Evolutionary conservation across 768 basidiomycete genomes (phyloP).

Genomic region (Pisolithus albus): DNA sequence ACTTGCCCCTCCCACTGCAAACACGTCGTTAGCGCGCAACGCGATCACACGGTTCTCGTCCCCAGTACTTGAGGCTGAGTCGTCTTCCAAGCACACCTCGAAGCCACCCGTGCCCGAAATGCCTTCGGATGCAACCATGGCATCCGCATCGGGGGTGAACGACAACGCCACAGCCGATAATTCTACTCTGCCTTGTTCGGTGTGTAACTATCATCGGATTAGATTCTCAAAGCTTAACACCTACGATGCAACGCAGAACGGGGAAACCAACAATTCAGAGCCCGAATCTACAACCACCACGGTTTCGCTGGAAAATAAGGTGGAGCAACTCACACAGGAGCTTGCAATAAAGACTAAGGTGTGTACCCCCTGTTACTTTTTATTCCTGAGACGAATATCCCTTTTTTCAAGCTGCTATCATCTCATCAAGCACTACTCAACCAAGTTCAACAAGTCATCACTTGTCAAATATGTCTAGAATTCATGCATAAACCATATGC

Average conservation of each 20-base stretch:
- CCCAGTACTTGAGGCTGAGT: constrained; percentile 9
- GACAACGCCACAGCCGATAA: not conserved
- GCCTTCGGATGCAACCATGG: not conserved
- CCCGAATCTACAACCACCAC: not conserved
- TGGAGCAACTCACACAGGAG: constrained; percentile 40
- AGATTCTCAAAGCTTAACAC: too few species aligned
- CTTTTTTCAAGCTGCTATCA: constrained; percentile 35
- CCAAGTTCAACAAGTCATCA: constrained; percentile 55
- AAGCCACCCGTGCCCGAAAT: not conserved
- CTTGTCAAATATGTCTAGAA: constrained; percentile 76
- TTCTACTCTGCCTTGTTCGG: not conserved
- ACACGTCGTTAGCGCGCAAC: constrained; percentile 17
- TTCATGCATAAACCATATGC: constrained; percentile 67
- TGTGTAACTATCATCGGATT: not conserved
- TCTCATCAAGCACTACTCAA: constrained; percentile 49
- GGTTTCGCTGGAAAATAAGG: constrained; percentile 13
- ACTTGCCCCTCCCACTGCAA: constrained; percentile 1
- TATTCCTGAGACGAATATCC: not conserved
- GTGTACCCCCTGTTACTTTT: constrained; percentile 10
- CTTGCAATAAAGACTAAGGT: constrained; percentile 36
- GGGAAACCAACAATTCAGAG: not conserved
- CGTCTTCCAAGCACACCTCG: not conserved
- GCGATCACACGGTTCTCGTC: constrained; percentile 23
- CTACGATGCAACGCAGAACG: constrained; percentile 1
- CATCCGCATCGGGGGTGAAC: not conserved